Evolutionary conservation across 2,329 filamentous ascomycete species (phyloP).

Genomic region (Neopestalotiopsis rosae): DNA sequence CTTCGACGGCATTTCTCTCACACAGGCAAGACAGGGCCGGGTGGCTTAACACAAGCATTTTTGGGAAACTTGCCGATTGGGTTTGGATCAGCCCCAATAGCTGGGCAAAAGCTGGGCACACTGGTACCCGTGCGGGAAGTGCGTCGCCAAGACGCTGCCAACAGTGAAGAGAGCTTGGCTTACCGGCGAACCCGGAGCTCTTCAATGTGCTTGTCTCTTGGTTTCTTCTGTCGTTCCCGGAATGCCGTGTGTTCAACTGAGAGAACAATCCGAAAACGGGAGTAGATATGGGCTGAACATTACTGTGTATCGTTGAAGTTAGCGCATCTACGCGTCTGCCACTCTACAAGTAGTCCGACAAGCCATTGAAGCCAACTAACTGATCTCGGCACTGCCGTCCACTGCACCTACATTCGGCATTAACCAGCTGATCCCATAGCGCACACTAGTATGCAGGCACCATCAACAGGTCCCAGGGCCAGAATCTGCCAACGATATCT

Average conservation of each 20-base stretch:
- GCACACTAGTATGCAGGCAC: not conserved
- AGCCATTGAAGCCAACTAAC: not conserved
- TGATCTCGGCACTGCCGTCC: not conserved
- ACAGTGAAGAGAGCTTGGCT: not conserved
- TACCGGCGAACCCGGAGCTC: not conserved
- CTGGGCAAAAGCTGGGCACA: not conserved
- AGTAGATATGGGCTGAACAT: not conserved
- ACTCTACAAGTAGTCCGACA: not conserved
- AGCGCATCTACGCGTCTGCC: not conserved
- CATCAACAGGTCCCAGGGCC: too few species aligned
- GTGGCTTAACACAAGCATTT: not conserved
- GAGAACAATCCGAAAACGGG: not conserved
- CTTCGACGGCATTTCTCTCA: not conserved
- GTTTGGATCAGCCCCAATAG: not conserved
- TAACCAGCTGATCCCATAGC: not conserved
- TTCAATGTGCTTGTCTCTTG: not conserved
- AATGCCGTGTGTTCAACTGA: not conserved
- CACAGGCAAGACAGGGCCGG: not conserved
- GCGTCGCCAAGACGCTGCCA: not conserved
- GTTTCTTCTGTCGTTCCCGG: not conserved
- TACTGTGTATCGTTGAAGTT: not conserved
- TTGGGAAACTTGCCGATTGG: slow-evolving; percentile 2
- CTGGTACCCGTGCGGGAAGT: not conserved
- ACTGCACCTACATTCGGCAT: not conserved
- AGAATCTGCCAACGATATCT: too few species aligned